A percentile compares a stretch with the other conserved stretches of the same genome.
Conservation (phyloP, 352 stramenopile genomes). For the Blastocystis sp. region DNA sequence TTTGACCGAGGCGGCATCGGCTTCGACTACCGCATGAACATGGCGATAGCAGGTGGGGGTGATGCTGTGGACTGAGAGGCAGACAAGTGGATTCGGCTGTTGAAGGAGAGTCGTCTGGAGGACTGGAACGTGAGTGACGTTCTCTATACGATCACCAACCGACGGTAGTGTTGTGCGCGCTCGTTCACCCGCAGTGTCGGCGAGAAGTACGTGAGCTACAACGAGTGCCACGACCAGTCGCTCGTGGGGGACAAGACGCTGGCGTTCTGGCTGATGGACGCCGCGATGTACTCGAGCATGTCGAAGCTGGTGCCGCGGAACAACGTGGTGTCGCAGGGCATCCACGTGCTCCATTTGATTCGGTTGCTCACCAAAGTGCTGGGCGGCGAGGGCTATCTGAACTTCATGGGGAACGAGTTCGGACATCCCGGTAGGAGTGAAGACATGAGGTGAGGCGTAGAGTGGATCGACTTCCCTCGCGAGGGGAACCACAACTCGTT, state of each 20-base stretch:
- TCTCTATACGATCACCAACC: slow-evolving; percentile 75
- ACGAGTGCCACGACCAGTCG: slow-evolving; percentile 76
- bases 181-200: not conserved
- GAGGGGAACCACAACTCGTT: slow-evolving; percentile 75
- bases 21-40: slow-evolving; percentile 75
- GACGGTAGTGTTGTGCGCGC: slow-evolving; percentile 6
- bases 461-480: slow-evolving; percentile 76
- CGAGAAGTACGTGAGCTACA: slow-evolving; percentile 75
- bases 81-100: slow-evolving; percentile 76
- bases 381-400: slow-evolving; percentile 75
- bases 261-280: slow-evolving; percentile 76
- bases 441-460: not conserved
- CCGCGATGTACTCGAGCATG: slow-evolving; percentile 76
- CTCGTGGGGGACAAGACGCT: slow-evolving; percentile 76
- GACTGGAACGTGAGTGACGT: slow-evolving; percentile 75
- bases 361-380: slow-evolving; percentile 72
- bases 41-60: slow-evolving; percentile 33
- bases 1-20: slow-evolving; percentile 75
- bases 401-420: slow-evolving; percentile 77
- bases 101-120: slow-evolving; percentile 74
- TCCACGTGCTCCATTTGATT: slow-evolving; percentile 75
- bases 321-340: slow-evolving; percentile 72
- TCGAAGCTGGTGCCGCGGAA: slow-evolving; percentile 45
- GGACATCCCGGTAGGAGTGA: slow-evolving; percentile 66
- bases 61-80: not conserved